These are phyloP conservation scores for Daldinia grandis DNA, from an alignment of 495 filamentous ascomycete genomes.

Conservation along the genomic window DNA sequence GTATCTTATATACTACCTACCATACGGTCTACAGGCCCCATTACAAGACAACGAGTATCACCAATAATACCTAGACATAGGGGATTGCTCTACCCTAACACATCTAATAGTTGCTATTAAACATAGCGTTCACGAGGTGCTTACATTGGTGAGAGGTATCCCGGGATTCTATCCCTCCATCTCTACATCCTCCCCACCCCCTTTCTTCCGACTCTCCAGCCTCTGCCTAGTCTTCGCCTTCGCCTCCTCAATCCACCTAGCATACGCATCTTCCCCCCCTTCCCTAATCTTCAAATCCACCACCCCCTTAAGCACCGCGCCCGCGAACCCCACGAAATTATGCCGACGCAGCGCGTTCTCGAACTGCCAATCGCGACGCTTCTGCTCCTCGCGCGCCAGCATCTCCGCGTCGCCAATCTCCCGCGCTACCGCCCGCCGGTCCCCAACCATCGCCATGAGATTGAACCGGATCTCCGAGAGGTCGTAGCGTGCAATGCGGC, in stretches of 20 bases:
- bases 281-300: conserved; percentile 72
- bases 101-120: background rate
- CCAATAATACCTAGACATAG: background rate
- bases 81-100: background rate
- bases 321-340: conserved; percentile 96
- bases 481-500: conserved; percentile 86
- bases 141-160: background rate
- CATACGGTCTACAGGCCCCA: background rate
- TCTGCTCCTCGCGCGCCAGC: conserved; percentile 81
- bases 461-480: conserved; percentile 92
- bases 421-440: conserved; percentile 75
- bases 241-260: conserved; percentile 80
- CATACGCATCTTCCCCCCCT: conserved; percentile 69
- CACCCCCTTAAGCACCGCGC: conserved; percentile 88
- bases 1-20: background rate
- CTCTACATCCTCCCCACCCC: conserved; percentile 53
- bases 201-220: conserved; percentile 61
- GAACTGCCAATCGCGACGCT: conserved; percentile 88
- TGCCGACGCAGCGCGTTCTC: conserved; percentile 93
- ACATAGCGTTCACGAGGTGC: background rate
- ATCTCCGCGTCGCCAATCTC: conserved; percentile 85
- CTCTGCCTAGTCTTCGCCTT: conserved; percentile 75
- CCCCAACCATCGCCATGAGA: conserved; percentile 88
- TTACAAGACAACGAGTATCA: background rate
- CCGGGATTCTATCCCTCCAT: conserved; percentile 53